phyloP scores from a whole-genome alignment of 768 basidiomycete species.

The Kwoniella bestiolae region DNA sequence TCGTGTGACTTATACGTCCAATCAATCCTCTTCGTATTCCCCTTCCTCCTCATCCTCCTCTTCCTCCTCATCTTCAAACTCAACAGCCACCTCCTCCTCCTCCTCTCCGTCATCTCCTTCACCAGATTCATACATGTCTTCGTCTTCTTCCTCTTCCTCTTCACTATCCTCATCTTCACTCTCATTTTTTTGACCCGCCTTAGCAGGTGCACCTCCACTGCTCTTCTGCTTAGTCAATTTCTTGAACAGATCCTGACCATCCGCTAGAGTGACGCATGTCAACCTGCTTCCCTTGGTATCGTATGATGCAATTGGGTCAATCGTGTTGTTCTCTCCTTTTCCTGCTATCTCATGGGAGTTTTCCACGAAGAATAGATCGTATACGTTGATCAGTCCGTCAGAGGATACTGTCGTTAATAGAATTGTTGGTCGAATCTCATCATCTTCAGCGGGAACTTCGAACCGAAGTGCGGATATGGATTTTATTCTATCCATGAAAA shows the following conservation, averaged over 20 bases:
- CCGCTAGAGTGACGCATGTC: constrained; percentile 65
- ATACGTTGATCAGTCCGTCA: constrained; percentile 69
- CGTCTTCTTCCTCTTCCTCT: constrained; percentile 39
- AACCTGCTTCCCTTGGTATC: constrained; percentile 84
- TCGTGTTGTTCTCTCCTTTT: constrained; percentile 30
- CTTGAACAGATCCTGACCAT: constrained; percentile 35
- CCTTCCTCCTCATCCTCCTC: constrained; percentile 43
- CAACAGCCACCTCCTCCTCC: constrained; percentile 28
- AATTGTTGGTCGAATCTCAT: constrained; percentile 61
- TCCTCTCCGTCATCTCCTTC: constrained; percentile 30
- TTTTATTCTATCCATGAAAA: constrained; percentile 43
- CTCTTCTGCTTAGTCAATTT: constrained; percentile 64
- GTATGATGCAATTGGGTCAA: constrained; percentile 69
- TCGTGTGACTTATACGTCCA: background rate
- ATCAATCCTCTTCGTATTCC: constrained; percentile 38
- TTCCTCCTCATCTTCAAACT: constrained; percentile 38
- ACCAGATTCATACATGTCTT: constrained; percentile 31
- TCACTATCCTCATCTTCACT: constrained; percentile 55
- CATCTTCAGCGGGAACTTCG: constrained; percentile 17
- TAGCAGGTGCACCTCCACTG: constrained; percentile 50
- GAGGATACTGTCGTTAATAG: constrained; percentile 78
- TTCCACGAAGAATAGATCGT: constrained; percentile 46
- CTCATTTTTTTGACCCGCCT: constrained; percentile 55
- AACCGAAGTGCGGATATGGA: constrained; percentile 43
- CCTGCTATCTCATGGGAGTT: background rate